These are phyloP conservation scores for Eucalyptus erythrocorys DNA, from an alignment of 345 rosid genomes.

Conservation along the genomic window DNA sequence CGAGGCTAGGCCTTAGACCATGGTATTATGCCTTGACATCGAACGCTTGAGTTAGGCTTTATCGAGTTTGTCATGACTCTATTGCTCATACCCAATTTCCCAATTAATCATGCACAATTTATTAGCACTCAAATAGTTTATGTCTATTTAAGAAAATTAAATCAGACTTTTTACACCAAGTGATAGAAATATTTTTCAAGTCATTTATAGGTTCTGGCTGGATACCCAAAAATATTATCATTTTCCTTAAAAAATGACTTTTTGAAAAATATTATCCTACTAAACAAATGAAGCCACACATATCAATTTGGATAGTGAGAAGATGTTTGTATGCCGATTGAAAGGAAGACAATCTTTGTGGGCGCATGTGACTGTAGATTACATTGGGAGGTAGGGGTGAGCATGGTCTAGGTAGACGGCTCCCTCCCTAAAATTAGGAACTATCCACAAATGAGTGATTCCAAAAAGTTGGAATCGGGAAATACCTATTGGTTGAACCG, in stretches of 20 bases:
- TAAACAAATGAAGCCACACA: neutral
- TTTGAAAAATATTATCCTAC: too few relatives aligned
- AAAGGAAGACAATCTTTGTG: neutral
- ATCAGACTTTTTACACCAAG: neutral
- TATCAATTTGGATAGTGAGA: neutral
- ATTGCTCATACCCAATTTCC: neutral
- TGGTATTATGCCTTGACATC: neutral
- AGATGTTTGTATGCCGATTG: rapidly evolving
- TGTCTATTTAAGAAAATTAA: neutral
- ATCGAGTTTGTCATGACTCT: neutral
- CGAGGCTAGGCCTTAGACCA: neutral
- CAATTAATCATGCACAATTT: neutral
- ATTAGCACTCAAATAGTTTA: neutral
- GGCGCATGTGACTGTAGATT: rapidly evolving
- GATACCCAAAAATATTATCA: neutral
- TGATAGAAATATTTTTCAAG: too few relatives aligned
- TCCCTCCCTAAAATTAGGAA: too few relatives aligned
- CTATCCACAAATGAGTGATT: too few relatives aligned
- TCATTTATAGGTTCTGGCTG: neutral
- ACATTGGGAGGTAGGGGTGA: neutral
- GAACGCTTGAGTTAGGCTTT: neutral
- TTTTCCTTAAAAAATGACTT: too few relatives aligned
- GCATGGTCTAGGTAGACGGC: rapidly evolving
- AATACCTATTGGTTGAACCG: too few relatives aligned
- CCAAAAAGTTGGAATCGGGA: rapidly evolving